Base-by-base conservation (phyloP, 2,329 filamentous ascomycete species). In the Exophiala sideris region DNA sequence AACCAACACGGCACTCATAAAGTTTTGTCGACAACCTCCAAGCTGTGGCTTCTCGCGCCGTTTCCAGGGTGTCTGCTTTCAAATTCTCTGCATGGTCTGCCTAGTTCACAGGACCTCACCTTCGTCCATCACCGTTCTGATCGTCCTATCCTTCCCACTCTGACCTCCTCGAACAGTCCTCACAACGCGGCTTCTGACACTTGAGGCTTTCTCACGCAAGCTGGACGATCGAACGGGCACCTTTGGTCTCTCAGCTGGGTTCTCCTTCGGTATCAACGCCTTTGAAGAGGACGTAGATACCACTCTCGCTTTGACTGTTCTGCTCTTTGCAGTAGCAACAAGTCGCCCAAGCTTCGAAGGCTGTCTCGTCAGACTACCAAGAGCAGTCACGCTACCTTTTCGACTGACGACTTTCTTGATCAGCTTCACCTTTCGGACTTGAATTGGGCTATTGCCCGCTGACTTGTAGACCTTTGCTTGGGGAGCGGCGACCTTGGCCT, bases 191-290 rank as follows among this genome's bases (percentile, higher is more conserved):
- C 52, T 61, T 35, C 48, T 61, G 36, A 63, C 47, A 24, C 52
- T 61, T 5, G 57, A 60, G 18, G 60, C 59, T 33, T 60, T 61
- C 32, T 57, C 59, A 24, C 48, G 53, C 48, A 63, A 18, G 38
- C 56, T 61, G 5, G 56, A 55, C 14, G 59, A 59, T 21, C 56
- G 47, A 33, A 47, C 41, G 33, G 48, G 33, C 20, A 50, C 29
- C 33, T 53, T 53, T 2, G 45, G 12, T 7, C 47, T 18, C 24
- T 14, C 16, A 20, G 45, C 54, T 5, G 42, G 24, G 12, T 39
- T 56, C 34, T 41, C 46, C 48, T 60, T 57, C 34, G 34, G 38
- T 35, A 62, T 58, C 55, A 62, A 48, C 12, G 52, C 56, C 20
- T 40, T 57, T 11, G 58, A 46, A 10, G 57, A 59, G 20, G 55